Conservation (phyloP, 495 filamentous ascomycete species). For the Aspergillus incahuasiensis region DNA sequence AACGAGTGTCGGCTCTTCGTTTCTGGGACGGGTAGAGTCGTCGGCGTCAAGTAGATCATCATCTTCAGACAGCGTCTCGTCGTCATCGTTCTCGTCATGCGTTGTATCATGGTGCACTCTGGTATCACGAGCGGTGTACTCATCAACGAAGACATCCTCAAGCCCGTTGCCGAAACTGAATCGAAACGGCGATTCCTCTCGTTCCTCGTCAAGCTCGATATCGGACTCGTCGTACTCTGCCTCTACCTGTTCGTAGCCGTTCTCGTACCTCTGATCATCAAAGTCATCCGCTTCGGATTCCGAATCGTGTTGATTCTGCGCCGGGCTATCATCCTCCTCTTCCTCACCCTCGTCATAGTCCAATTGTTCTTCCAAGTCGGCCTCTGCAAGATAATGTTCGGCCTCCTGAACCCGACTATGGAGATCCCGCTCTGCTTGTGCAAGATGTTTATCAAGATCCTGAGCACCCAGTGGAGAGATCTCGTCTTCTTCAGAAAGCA, state of each 20-base stretch:
- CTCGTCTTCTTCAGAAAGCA: conserved; percentile 5
- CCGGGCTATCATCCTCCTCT: background rate
- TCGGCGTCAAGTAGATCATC: conserved; percentile 7
- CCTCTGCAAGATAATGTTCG: conserved; percentile 12
- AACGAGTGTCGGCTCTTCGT: conserved; percentile 19
- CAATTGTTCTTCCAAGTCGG: background rate
- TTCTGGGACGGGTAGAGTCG: conserved; percentile 6
- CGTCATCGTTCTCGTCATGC: conserved; percentile 4
- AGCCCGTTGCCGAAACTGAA: conserved; percentile 7
- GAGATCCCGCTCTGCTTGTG: conserved; percentile 11
- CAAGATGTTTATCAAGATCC: conserved; percentile 1
- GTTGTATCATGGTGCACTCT: background rate
- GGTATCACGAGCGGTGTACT: background rate
- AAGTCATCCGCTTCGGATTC: background rate
- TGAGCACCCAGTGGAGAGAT: conserved; percentile 7
- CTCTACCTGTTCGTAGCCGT: background rate
- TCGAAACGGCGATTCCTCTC: background rate
- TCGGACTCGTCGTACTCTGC: conserved; percentile 1
- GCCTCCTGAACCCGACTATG: conserved; percentile 12
- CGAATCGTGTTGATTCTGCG: background rate
- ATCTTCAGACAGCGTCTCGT: conserved; percentile 10
- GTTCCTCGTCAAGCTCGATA: background rate
- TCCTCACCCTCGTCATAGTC: background rate
- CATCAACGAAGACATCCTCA: conserved; percentile 19
- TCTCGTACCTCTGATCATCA: background rate